Conservation (phyloP, 129 eudicot species). For the Chrysanthemum seticuspe region DNA sequence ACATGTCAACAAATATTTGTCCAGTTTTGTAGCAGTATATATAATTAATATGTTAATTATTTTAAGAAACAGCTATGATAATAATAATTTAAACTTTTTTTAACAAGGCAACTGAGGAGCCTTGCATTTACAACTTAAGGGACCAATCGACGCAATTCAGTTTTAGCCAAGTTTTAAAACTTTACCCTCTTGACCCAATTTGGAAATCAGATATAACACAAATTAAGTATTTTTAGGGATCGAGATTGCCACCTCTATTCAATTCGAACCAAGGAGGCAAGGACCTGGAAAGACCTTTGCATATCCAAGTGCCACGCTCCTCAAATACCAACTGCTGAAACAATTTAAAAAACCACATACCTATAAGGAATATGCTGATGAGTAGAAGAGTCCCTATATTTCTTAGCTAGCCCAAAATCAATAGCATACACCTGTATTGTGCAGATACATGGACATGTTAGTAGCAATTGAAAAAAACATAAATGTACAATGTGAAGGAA, state of each 20-base stretch:
- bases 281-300: too few species aligned
- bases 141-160: background rate
- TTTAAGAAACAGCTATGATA: background rate
- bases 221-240: background rate
- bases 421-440: conserved; percentile 75
- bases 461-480: background rate
- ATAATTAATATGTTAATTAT: background rate
- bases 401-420: conserved; percentile 98
- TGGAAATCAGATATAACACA: background rate
- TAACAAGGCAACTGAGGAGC: background rate
- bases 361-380: conserved; percentile 97
- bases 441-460: background rate
- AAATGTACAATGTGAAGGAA: background rate
- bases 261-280: too few species aligned
- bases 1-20: background rate
- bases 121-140: background rate
- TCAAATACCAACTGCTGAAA: too few species aligned
- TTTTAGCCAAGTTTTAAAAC: background rate
- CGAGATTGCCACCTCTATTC: conserved; percentile 7
- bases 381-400: conserved; percentile 89
- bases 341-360: conserved; percentile 31
- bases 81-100: background rate
- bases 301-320: too few species aligned
- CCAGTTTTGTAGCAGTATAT: background rate
- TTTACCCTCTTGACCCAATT: background rate